These are phyloP conservation scores for Solanum pinnatisectum DNA, from an alignment of 257 asterid genomes.

Conservation along the genomic window DNA sequence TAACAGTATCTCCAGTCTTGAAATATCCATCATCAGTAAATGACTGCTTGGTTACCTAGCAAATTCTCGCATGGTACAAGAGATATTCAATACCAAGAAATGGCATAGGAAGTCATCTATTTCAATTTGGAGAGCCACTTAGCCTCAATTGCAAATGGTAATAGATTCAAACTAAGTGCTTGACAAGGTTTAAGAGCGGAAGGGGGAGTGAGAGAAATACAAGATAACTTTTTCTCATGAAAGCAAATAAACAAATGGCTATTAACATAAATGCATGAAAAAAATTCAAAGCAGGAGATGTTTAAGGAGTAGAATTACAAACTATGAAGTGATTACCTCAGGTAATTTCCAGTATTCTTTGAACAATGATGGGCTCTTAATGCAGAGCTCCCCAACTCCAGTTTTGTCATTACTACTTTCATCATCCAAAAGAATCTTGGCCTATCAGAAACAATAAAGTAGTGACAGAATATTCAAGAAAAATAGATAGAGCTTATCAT, in stretches of 20 bases:
- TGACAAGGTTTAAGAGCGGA: neutral
- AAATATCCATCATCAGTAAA: constrained; percentile 79
- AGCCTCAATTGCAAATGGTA: neutral
- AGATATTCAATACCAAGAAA: neutral
- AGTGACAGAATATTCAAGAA: neutral
- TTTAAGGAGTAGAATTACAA: neutral
- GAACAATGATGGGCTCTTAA: constrained; percentile 91
- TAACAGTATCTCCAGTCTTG: constrained; percentile 94
- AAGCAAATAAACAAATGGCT: neutral
- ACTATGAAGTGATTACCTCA: constrained; percentile 35
- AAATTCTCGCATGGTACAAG: neutral
- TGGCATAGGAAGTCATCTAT: neutral
- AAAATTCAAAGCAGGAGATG: neutral
- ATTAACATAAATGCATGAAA: neutral
- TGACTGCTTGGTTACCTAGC: constrained; percentile 80
- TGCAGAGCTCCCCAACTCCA: constrained; percentile 81
- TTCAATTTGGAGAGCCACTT: neutral
- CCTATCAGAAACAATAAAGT: constrained; percentile 34
- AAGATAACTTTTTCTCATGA: neutral
- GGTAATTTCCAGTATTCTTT: constrained; percentile 93
- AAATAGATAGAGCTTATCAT: neutral
- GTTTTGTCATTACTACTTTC: constrained; percentile 30
- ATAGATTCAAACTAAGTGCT: neutral
- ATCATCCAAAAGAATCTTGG: constrained; percentile 72
- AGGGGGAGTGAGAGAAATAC: neutral